Evolutionary conservation across 306 rosid genomes (phyloP), one percentile per base, ranked within the genome.

Genomic region (Fagus sylvatica): DNA sequence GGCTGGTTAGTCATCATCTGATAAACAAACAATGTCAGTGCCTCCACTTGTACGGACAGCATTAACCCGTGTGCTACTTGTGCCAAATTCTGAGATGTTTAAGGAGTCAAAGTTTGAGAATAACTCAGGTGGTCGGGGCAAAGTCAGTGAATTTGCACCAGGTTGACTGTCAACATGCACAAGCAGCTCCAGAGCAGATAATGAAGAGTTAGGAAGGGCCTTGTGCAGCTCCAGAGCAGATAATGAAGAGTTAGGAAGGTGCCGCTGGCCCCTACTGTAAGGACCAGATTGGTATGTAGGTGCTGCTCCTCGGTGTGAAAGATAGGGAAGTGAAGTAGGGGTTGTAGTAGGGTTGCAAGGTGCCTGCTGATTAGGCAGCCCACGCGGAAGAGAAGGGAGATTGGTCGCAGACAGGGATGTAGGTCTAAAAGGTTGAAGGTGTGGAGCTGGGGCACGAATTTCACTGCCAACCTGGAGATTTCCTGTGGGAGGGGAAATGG

Each of bases 361-460:
- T 33, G 78, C 81, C 33, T 87, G 91, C 3, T 74, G 91, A 76
- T 59, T 85, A 15, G 85, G 62, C 71, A 86, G 78, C 39, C 72
- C 77, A 16, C 54, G 75, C 1, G 74, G 75, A 77, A 37, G 79
- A 57, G 83, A 74, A 49, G 79, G 46, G 30, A 55, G 81, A 76
- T 57, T 60, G 40, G 82, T 16, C 32, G 80, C 12, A 7, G 80
- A 70, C 61, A 69, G 70, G 36, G 79, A 49, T 55, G 97, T 77
- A 42, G 93, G 83, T 71, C 91, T 80, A 80, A 61, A 90, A 68
- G 90, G 83, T 72, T 80, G 90, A 62, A 88, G 86, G 85, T 93
- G 98, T 7, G 97, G 98, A 51, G 95, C 92, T 6, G 93, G 95
- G 57, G 88, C 78, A 16, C 92, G 97, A 33, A 89, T 73, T 71